Evolutionary conservation across 805 yeast species (phyloP), one percentile per base, ranked within the genome.

Genomic region (Candida nitratophila): DNA sequence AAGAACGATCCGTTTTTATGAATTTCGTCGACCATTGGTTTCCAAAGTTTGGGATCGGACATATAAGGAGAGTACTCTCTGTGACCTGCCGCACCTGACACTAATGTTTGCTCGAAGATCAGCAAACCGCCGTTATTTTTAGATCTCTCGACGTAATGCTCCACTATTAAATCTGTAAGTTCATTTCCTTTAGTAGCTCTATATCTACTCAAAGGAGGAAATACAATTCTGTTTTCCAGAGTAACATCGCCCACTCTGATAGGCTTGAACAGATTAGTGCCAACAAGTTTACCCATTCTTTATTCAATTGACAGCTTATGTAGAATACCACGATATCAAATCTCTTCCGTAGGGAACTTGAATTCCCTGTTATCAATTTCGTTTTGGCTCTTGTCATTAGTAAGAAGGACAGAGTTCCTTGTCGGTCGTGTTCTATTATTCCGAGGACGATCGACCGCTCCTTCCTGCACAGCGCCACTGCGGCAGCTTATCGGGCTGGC

Each of bases 11-110:
- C 55, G 47, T 72, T 65, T 3, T 51, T 61, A 52, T 77, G 83
- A 20, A 76, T 69, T 9, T 62, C 66, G 22, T 71, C 72, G 26
- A 60, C 59, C 33, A 77, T 65, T 36, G 57, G 56, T 50, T 66
- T 68, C 83, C 83, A 77, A 71, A 42, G 79, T 68, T 52, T 79
- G 79, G 19, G 84, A 81, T 2, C 64, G 73, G 29, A 58, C 46
- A 34, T 8, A 34, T 34, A 34, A 9, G 37, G 37, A 10, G n/a
- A 9, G 15, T 16, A 34, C 12, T 57, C 60, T 47, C 64, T 68
- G 21, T 74, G 66, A 40, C 81, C 63, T 54, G 68, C 67, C 65
- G 59, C 44, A 2, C 63, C 54, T 12, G 77, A 63, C 15, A 71
- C 69, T 51, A 68, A 69, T 1, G 30, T 36, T 16, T 36, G 39